phyloP scores from a whole-genome alignment of 2,329 filamentous ascomycete species.

The Hymenoscyphus occultus region DNA sequence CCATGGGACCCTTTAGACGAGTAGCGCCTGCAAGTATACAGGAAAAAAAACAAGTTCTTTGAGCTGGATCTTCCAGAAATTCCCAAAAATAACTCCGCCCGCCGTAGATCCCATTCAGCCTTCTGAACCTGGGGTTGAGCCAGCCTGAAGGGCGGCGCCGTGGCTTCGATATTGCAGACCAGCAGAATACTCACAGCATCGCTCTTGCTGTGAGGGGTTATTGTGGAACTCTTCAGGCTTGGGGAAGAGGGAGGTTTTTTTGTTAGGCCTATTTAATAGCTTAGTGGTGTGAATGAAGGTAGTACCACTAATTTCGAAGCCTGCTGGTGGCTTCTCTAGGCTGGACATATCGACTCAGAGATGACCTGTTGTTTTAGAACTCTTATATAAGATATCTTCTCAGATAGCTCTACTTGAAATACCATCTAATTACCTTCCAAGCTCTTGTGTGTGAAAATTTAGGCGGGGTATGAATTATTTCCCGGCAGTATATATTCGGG shows the following conservation, averaged over 20 bases:
- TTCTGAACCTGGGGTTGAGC: too few species aligned
- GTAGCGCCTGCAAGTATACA: too few species aligned
- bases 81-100: too few species aligned
- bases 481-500: not conserved
- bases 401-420: not conserved
- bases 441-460: not conserved
- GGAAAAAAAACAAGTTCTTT: too few species aligned
- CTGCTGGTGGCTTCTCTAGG: not conserved
- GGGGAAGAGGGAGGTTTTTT: not conserved
- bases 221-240: slow-evolving; percentile 5
- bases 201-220: too few species aligned
- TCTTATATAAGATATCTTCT: not conserved
- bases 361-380: not conserved
- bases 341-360: not conserved
- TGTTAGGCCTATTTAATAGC: not conserved
- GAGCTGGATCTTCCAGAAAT: too few species aligned
- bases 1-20: too few species aligned
- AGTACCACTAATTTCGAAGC: not conserved
- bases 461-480: not conserved
- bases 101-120: too few species aligned
- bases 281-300: not conserved
- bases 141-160: too few species aligned
- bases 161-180: too few species aligned
- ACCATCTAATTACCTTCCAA: not conserved
- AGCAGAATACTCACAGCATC: too few species aligned